A percentile compares a stretch with the other conserved stretches of the same genome.
These are phyloP conservation scores for Ophiostoma fasciatum DNA, from an alignment of 2,329 filamentous ascomycete species.

Conservation along the genomic window DNA sequence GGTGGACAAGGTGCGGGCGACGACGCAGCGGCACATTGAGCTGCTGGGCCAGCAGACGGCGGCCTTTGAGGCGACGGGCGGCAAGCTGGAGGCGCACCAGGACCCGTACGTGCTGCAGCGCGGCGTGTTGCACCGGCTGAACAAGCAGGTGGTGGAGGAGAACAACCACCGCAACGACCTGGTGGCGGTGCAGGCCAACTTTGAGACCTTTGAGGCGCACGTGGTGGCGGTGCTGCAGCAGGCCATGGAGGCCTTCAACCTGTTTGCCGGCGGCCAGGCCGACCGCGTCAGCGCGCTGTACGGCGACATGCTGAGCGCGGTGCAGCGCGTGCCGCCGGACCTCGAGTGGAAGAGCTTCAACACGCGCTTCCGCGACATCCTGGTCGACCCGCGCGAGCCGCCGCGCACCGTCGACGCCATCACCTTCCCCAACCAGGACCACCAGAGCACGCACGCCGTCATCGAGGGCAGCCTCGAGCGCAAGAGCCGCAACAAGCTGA, in stretches of 20 bases:
- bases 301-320: slow-evolving; percentile 62
- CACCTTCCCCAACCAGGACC: slow-evolving; percentile 77
- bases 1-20: slow-evolving; percentile 74
- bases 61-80: slow-evolving; percentile 59
- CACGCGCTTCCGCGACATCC: slow-evolving; percentile 50
- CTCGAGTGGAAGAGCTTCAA: slow-evolving; percentile 89
- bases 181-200: slow-evolving; percentile 80
- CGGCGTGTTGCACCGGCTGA: slow-evolving; percentile 66
- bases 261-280: slow-evolving; percentile 63
- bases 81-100: slow-evolving; percentile 53
- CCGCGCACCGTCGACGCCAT: slow-evolving; percentile 61
- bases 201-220: slow-evolving; percentile 75
- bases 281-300: slow-evolving; percentile 75
- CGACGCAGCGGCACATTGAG: slow-evolving; percentile 92
- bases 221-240: slow-evolving; percentile 70
- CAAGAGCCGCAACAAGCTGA: slow-evolving; percentile 75
- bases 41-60: slow-evolving; percentile 77
- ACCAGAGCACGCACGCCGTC: slow-evolving; percentile 62
- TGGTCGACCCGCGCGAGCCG: slow-evolving; percentile 64
- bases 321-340: slow-evolving; percentile 64
- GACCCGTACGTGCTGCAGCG: slow-evolving; percentile 84
- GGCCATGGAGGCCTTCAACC: slow-evolving; percentile 69
- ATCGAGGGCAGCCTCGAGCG: slow-evolving; percentile 83
- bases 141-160: slow-evolving; percentile 85
- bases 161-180: slow-evolving; percentile 93